A percentile compares a stretch with the other conserved stretches of the same genome.
phyloP scores from a whole-genome alignment of 2,329 filamentous ascomycete species.

The Alternaria ventricosa region DNA sequence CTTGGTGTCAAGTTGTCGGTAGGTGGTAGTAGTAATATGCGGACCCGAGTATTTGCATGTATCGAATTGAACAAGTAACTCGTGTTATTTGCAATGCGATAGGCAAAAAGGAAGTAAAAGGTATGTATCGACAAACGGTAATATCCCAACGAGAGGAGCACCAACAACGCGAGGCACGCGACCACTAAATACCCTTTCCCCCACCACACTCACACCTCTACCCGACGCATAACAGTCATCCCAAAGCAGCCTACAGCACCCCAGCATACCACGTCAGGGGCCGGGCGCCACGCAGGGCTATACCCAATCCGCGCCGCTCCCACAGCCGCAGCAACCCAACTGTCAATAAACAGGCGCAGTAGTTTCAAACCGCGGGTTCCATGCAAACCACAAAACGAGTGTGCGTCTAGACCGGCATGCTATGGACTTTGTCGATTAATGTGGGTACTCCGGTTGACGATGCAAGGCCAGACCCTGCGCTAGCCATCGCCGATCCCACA shows the following conservation, averaged over 20 bases:
- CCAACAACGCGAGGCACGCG: background rate
- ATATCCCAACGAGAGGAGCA: background rate
- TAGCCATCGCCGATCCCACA: background rate
- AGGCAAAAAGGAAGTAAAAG: background rate
- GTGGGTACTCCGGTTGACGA: background rate
- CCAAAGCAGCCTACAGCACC: background rate
- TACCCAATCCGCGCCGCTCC: background rate
- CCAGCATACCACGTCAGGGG: conserved; percentile 1
- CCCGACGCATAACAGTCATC: background rate
- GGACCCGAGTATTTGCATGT: conserved; percentile 6
- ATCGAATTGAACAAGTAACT: background rate
- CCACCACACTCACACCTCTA: conserved; percentile 1
- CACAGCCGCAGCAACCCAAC: background rate
- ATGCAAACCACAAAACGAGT: conserved; percentile 4
- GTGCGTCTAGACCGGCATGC: conserved; percentile 5
- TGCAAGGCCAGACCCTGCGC: conserved; percentile 8
- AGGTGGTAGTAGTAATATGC: background rate
- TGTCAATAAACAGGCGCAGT: conserved; percentile 16
- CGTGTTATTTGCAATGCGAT: background rate
- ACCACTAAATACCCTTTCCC: background rate
- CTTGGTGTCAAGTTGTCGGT: background rate
- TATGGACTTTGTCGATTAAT: background rate
- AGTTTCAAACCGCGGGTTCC: conserved; percentile 12
- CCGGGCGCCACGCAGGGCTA: background rate
- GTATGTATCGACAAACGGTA: background rate